phyloP scores from a whole-genome alignment of 768 basidiomycete species.

The Neoboletus subvelutipes region DNA sequence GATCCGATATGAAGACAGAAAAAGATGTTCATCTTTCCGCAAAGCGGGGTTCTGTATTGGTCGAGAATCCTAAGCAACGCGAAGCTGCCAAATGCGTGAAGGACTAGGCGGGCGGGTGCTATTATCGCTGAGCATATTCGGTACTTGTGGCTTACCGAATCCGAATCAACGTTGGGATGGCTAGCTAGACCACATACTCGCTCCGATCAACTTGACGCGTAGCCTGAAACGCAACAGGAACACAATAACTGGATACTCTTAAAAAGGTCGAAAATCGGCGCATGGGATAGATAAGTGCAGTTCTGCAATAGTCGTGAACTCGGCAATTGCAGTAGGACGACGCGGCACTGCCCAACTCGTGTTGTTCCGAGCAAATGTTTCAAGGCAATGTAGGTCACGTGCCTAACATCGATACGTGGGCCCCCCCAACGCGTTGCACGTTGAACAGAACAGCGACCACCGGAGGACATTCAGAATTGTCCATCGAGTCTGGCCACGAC shows the following conservation, averaged over 20 bases:
- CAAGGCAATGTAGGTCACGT: slow-evolving; percentile 13
- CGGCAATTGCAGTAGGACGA: neutral
- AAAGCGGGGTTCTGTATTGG: neutral
- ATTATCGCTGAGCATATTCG: too few relatives aligned
- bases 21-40: neutral
- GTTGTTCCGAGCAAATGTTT: neutral
- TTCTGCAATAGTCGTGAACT: too few relatives aligned
- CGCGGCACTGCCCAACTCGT: neutral
- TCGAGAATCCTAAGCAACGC: neutral
- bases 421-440: slow-evolving; percentile 1
- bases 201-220: too few relatives aligned
- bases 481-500: neutral
- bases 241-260: too few relatives aligned
- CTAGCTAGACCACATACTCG: too few relatives aligned
- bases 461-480: neutral
- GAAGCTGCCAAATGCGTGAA: too few relatives aligned
- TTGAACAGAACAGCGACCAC: slow-evolving; percentile 7
- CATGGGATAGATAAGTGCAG: neutral
- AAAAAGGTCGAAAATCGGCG: neutral
- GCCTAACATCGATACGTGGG: slow-evolving; percentile 2
- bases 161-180: too few relatives aligned
- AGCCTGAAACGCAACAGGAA: too few relatives aligned
- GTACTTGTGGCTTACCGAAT: too few relatives aligned
- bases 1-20: slow-evolving; percentile 6
- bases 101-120: too few relatives aligned